phyloP scores from a whole-genome alignment of 2,329 filamentous ascomycete species.

The Verruconis gallopava region DNA sequence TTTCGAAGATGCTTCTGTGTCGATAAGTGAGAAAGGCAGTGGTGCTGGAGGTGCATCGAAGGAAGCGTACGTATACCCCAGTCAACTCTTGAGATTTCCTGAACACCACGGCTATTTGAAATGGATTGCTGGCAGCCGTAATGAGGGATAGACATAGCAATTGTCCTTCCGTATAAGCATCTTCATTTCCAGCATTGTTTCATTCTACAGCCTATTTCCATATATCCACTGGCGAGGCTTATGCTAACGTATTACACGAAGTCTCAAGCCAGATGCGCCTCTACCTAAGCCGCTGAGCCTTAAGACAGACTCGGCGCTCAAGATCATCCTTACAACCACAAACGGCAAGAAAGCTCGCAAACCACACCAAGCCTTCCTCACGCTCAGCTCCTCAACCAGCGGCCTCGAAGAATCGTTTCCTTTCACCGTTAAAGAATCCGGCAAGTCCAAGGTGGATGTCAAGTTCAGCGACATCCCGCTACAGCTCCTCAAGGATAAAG shows the following conservation, averaged over 20 bases:
- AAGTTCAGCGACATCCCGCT: slow-evolving; percentile 59
- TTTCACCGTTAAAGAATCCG: slow-evolving; percentile 70
- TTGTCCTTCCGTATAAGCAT: too few species aligned
- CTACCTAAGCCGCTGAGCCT: slow-evolving; percentile 53
- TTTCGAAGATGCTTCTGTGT: slow-evolving; percentile 60
- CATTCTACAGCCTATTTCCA: too few species aligned
- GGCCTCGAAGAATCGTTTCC: slow-evolving; percentile 82
- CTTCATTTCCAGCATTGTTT: too few species aligned
- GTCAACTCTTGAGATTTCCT: too few species aligned
- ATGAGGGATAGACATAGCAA: too few species aligned
- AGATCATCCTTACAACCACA: slow-evolving; percentile 67
- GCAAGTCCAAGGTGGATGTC: slow-evolving; percentile 74
- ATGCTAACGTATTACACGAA: slow-evolving; percentile 16
- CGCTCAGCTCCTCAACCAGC: slow-evolving; percentile 59
- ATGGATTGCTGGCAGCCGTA: too few species aligned
- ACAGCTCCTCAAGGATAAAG: slow-evolving; percentile 57
- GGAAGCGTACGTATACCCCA: slow-evolving; percentile 46
- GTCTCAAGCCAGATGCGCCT: slow-evolving; percentile 37
- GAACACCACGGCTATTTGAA: too few species aligned
- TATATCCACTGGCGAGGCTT: not conserved
- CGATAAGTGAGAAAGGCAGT: slow-evolving; percentile 47
- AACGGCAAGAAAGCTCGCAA: slow-evolving; percentile 67
- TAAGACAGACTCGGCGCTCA: slow-evolving; percentile 58
- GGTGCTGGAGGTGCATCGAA: slow-evolving; percentile 40
- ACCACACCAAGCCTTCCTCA: slow-evolving; percentile 87